A percentile compares a stretch with the other conserved stretches of the same genome.
These are phyloP conservation scores for Echium plantagineum DNA, from an alignment of 257 asterid genomes.

Conservation along the genomic window DNA sequence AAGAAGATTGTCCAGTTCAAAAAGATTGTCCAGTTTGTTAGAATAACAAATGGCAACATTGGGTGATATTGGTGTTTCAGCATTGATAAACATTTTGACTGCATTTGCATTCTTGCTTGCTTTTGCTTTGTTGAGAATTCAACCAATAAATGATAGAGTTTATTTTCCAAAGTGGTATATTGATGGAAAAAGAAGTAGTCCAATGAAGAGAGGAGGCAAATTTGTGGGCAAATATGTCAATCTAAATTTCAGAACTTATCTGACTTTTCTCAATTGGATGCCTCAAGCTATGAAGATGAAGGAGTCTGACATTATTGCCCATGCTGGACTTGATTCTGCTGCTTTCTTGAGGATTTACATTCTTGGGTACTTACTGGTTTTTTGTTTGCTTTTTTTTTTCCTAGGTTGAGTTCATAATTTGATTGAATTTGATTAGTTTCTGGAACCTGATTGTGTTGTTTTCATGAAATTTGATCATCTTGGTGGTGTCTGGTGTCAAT, in stretches of 20 bases:
- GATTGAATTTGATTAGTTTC: too few relatives aligned
- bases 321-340: conserved; percentile 98
- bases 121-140: conserved; percentile 82
- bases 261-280: conserved; percentile 95
- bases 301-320: conserved; percentile 63
- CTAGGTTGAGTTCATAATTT: too few relatives aligned
- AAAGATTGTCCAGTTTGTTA: too few relatives aligned
- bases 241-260: conserved; percentile 62
- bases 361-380: conserved; percentile 56
- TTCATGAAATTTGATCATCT: not conserved
- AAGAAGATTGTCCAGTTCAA: too few relatives aligned
- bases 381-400: too few relatives aligned
- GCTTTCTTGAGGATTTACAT: conserved; percentile 85
- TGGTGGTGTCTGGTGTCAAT: not conserved
- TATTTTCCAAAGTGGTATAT: conserved; percentile 96
- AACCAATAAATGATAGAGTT: conserved; percentile 91
- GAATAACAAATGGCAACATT: conserved; percentile 54
- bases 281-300: conserved; percentile 92
- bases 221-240: conserved; percentile 76
- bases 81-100: conserved; percentile 54
- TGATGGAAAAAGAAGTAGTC: conserved; percentile 60
- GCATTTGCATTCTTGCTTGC: conserved; percentile 81
- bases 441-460: not conserved
- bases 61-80: conserved; percentile 88
- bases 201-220: conserved; percentile 44